Evolutionary conservation across 306 rosid species (phyloP).

Genomic region (Gastrolobium villosum): DNA sequence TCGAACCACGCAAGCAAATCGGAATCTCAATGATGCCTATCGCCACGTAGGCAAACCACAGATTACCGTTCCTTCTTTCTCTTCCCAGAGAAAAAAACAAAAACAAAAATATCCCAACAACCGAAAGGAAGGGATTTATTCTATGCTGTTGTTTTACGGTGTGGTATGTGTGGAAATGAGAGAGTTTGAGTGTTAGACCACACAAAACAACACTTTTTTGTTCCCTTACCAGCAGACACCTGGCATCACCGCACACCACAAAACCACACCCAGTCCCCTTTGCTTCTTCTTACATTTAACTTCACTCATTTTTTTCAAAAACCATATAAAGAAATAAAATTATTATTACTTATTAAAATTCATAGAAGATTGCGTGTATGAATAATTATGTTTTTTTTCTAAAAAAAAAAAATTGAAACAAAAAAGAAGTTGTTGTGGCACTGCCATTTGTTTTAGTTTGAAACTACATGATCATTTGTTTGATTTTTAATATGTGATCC

Average conservation of each 20-base stretch:
- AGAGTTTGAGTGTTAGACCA: conserved; percentile 39
- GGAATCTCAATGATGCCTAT: conserved; percentile 51
- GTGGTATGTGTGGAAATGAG: conserved; percentile 23
- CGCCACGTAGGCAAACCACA: conserved; percentile 46
- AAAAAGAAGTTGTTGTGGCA: no score
- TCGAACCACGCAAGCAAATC: conserved; percentile 50
- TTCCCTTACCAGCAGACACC: conserved; percentile 58
- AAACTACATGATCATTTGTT: no score
- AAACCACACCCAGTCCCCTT: not conserved
- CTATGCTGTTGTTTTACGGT: not conserved
- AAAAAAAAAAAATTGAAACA: no score
- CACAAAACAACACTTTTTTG: conserved; percentile 44
- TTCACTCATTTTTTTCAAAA: not conserved
- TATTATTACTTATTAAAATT: not conserved
- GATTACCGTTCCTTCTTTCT: not conserved
- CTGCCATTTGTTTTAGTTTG: no score
- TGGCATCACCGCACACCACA: conserved; percentile 67
- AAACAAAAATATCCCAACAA: conserved; percentile 49
- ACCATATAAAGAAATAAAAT: not conserved
- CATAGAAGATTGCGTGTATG: no score
- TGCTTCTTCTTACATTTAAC: not conserved
- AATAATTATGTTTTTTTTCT: no score
- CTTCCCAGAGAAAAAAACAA: not conserved
- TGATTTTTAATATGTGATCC: no score
- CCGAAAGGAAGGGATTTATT: conserved; percentile 30